Percentiles rank a stretch among this genome's conserved stretches.
These are phyloP conservation scores for Syzygium syzygioides DNA, from an alignment of 441 rosid species.

Conservation along the genomic window DNA sequence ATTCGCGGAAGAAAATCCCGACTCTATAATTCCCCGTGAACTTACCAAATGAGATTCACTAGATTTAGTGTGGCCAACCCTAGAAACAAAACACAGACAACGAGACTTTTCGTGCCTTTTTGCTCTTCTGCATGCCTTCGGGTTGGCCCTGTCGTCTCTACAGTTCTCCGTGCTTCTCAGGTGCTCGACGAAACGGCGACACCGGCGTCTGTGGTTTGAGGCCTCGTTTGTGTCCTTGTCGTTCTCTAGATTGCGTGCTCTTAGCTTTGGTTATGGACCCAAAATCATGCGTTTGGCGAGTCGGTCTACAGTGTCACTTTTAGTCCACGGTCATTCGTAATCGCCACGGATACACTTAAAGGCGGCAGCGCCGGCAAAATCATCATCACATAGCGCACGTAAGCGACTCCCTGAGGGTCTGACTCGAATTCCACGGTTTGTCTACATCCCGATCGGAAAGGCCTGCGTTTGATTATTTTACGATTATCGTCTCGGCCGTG, in stretches of 20 bases:
- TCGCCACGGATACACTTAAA: neutral
- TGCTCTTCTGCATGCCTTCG: neutral
- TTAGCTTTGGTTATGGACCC: neutral
- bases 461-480: neutral
- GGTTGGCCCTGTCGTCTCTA: neutral
- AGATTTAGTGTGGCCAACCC: neutral
- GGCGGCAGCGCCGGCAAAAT: neutral
- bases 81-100: neutral
- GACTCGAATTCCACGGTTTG: neutral
- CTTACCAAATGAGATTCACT: neutral
- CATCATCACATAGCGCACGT: neutral
- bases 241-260: neutral
- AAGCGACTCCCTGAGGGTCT: neutral
- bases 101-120: neutral
- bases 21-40: neutral
- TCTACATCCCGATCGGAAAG: neutral
- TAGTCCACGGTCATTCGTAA: neutral
- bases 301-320: neutral
- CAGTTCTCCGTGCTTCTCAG: neutral
- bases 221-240: neutral
- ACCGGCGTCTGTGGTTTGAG: neutral
- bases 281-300: neutral
- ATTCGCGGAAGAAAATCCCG: neutral
- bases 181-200: neutral
- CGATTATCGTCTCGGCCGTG: neutral